A percentile compares a stretch with the other conserved stretches of the same genome.
These are phyloP conservation scores for Echites panduratus DNA, from an alignment of 257 asterid species.

Conservation along the genomic window DNA sequence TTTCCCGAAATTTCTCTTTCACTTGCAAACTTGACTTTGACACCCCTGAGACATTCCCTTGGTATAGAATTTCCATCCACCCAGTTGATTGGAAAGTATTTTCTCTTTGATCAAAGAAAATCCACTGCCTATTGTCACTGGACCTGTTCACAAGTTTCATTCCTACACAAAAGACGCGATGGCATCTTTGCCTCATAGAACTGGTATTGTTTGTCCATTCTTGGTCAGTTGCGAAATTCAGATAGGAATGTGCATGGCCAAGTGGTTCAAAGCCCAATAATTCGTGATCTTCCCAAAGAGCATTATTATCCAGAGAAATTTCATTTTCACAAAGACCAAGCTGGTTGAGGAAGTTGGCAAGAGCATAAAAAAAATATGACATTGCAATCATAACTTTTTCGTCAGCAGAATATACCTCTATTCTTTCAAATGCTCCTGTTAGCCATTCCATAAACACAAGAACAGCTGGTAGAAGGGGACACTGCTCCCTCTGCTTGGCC, in stretches of 20 bases:
- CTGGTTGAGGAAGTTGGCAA: conserved; percentile 48
- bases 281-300: conserved; percentile 94
- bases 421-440: conserved; percentile 37
- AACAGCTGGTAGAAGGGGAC: conserved; percentile 70
- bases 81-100: conserved; percentile 18
- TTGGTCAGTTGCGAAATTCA: conserved; percentile 44
- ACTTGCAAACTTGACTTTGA: conserved; percentile 17
- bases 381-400: conserved; percentile 50
- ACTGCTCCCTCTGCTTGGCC: conserved; percentile 21
- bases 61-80: conserved; percentile 8
- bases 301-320: conserved; percentile 27
- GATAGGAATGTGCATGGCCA: conserved; percentile 34
- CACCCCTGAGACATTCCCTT: conserved; percentile 20
- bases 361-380: conserved; percentile 49
- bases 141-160: conserved; percentile 28
- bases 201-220: conserved; percentile 34
- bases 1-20: conserved; percentile 10
- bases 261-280: conserved; percentile 69
- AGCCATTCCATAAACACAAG: conserved; percentile 78
- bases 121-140: conserved; percentile 23
- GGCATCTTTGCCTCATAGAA: conserved; percentile 28
- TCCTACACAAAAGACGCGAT: conserved; percentile 48
- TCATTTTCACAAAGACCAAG: conserved; percentile 25
- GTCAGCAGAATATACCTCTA: conserved; percentile 34
- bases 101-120: conserved; percentile 19